Percentiles rank a stretch among this genome's conserved stretches.
These are phyloP conservation scores for Aphanoascus verrucosus DNA, from an alignment of 2,329 filamentous ascomycete genomes.

Conservation along the genomic window DNA sequence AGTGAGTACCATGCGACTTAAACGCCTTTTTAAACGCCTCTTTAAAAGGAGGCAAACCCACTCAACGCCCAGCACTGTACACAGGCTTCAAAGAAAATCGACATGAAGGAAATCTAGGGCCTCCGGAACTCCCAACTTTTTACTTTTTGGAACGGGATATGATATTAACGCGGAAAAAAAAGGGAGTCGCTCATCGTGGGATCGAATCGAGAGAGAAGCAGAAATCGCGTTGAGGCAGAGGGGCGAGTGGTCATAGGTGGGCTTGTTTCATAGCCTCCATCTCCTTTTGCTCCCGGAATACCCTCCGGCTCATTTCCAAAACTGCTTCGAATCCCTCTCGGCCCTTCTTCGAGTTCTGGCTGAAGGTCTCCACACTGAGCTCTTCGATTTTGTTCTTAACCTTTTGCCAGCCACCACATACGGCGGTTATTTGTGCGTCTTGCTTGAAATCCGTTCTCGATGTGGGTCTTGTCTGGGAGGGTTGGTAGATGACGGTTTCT, in stretches of 20 bases:
- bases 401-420: slow-evolving; percentile 94
- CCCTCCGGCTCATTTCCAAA: slow-evolving; percentile 80
- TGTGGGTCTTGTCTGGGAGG: slow-evolving; percentile 40
- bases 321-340: slow-evolving; percentile 93
- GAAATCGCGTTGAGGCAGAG: not conserved
- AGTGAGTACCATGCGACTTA: not conserved
- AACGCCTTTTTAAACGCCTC: slow-evolving; percentile 9
- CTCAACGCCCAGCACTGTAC: not conserved
- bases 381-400: slow-evolving; percentile 96
- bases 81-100: not conserved
- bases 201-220: not conserved
- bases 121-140: slow-evolving; percentile 8
- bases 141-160: not conserved
- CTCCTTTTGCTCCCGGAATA: slow-evolving; percentile 81
- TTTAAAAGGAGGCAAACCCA: not conserved
- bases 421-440: slow-evolving; percentile 81
- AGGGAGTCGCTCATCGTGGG: not conserved
- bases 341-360: slow-evolving; percentile 81
- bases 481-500: slow-evolving; percentile 82
- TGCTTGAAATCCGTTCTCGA: slow-evolving; percentile 72
- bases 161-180: not conserved
- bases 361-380: slow-evolving; percentile 74
- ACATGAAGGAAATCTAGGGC: not conserved
- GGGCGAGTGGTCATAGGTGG: not conserved
- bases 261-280: slow-evolving; percentile 32